Evolutionary conservation across 192 early-diverging fungal genomes (phyloP), one percentile per base, ranked within the genome.

Genomic region (Mortierella alpina): DNA sequence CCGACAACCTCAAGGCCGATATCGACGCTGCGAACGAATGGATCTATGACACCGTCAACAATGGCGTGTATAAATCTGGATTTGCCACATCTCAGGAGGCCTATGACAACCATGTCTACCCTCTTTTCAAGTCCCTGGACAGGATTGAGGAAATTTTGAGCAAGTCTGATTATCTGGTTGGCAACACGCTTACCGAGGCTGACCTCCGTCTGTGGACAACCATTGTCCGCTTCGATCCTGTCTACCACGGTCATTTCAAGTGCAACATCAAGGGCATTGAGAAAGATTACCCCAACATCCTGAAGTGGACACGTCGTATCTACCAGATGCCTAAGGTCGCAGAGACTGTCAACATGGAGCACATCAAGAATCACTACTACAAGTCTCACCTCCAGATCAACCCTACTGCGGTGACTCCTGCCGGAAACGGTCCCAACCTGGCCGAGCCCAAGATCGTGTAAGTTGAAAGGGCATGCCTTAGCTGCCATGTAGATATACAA

Each of bases 361-460:
- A 99, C 77, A 99, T 99, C 89, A 99, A 98, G 84, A 66, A 86
- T 17, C 97, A 98, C 76, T 99, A 99, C 80, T 98, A 95, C 77
- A 86, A 90, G 88, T 91, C 90, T 56, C 97, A 98, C 78, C 84
- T 84, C 9, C 92, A 98, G 84, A 97, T 99, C 85, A 99, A 99
- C 82, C 98, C 98, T 5, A 89, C 83, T 39, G 88, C 89, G 54
- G 80, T 99, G 49, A 92, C 97, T 14, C 94, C 95, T 15, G 82
- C 90, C 17, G 90, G 90, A 66, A 89, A 85, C 52, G 94, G 94
- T 17, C 93, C 93, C 20, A 68, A 80, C 70, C 54, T 80, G 39
- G 77, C 77, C 39, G 70, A 72, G 60, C 77, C 77, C 18, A 72
- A 68, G 55, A 72, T 80, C 56, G 69, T 56, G 13, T 71, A 63